A percentile compares a stretch with the other conserved stretches of the same genome.
Evolutionary conservation across 179 eudicot genomes (phyloP).

Genomic region (Silene vulgaris): DNA sequence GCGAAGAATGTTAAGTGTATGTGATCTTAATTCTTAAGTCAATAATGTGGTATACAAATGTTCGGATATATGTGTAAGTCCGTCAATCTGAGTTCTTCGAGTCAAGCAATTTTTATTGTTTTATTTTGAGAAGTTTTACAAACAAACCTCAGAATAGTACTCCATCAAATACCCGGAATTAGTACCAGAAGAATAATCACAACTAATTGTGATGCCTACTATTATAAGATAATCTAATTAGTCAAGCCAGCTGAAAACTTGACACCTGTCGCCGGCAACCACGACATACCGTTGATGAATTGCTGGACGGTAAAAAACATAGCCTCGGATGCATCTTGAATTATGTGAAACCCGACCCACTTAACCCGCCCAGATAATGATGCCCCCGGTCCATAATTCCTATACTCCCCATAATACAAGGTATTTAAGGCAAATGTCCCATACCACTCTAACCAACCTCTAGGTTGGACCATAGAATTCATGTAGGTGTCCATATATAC

Average conservation of each 20-base stretch:
- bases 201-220: not conserved
- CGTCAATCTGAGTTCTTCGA: too few relatives aligned
- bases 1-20: too few relatives aligned
- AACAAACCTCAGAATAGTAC: too few relatives aligned
- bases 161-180: too few relatives aligned
- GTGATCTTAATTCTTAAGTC: too few relatives aligned
- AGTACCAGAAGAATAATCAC: not conserved
- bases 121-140: too few relatives aligned
- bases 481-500: constrained; percentile 67
- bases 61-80: too few relatives aligned
- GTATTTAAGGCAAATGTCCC: constrained; percentile 65
- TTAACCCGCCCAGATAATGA: constrained; percentile 49
- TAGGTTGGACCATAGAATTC: constrained; percentile 62
- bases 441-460: constrained; percentile 93
- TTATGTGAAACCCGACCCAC: constrained; percentile 79
- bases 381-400: constrained; percentile 75
- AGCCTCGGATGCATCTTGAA: constrained; percentile 49
- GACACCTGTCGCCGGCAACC: constrained; percentile 89
- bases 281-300: constrained; percentile 68
- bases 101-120: too few relatives aligned
- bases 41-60: too few relatives aligned
- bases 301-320: constrained; percentile 54
- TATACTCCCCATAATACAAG: constrained; percentile 81
- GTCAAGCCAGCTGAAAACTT: constrained; percentile 65
- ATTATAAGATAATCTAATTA: constrained; percentile 25